These are phyloP conservation scores for Alternaria viburni DNA, from an alignment of 2,329 filamentous ascomycete genomes.

Conservation along the genomic window DNA sequence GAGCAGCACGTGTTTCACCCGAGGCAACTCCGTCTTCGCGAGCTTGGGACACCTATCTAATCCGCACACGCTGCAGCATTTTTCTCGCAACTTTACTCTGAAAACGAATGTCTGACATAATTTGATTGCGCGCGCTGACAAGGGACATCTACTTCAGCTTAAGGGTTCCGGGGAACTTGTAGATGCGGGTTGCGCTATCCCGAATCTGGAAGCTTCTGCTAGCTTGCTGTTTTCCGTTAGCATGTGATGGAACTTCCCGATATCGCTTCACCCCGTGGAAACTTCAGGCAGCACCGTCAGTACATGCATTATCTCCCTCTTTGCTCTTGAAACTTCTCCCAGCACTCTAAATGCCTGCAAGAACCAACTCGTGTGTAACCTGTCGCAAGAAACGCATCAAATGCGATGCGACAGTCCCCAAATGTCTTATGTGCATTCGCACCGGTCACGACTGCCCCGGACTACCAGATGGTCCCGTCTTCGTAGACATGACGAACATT, in stretches of 20 bases:
- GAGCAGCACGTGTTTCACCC: neutral
- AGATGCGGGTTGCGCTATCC: neutral
- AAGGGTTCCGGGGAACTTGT: neutral
- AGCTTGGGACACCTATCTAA: neutral
- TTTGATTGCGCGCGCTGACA: neutral
- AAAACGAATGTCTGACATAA: neutral
- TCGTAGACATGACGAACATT: conserved; percentile 38
- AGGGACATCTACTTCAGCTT: neutral
- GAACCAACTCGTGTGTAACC: conserved; percentile 34
- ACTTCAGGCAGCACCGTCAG: neutral
- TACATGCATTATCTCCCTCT: neutral
- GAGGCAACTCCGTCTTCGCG: neutral
- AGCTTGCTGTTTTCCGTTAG: neutral
- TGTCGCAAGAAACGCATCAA: conserved; percentile 43
- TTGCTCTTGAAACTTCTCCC: too few relatives aligned
- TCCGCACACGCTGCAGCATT: neutral
- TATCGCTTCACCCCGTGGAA: neutral
- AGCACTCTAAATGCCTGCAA: conserved; percentile 25
- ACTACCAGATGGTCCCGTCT: conserved; percentile 31
- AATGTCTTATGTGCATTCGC: conserved; percentile 40
- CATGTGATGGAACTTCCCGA: neutral
- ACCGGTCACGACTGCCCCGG: conserved; percentile 34
- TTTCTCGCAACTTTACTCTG: neutral
- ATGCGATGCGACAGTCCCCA: conserved; percentile 39
- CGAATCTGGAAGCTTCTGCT: neutral